phyloP scores from a whole-genome alignment of 768 basidiomycete genomes.

The Daedaleopsis nitida region DNA sequence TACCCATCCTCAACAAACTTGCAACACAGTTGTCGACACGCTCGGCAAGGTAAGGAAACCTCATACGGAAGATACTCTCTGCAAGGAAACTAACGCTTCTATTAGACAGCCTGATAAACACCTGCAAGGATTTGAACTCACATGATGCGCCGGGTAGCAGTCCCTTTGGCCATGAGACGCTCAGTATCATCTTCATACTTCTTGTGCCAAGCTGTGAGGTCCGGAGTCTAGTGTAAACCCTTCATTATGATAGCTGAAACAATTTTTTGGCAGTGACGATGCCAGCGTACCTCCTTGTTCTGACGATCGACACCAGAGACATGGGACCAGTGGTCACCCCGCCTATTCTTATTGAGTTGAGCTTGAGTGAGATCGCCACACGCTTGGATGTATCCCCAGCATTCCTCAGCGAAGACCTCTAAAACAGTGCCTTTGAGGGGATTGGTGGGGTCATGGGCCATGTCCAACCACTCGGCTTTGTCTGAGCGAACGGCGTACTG shows the following conservation, averaged over 20 bases:
- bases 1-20: no score
- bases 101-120: no score
- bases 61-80: not conserved
- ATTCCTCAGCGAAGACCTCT: not conserved
- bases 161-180: not conserved
- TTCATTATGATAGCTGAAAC: no score
- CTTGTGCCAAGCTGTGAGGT: not conserved
- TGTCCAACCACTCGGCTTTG: no score
- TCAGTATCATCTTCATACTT: not conserved
- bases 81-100: no score
- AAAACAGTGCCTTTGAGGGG: no score
- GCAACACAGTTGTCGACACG: not conserved
- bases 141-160: not conserved
- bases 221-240: not conserved
- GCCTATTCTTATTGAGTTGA: not conserved
- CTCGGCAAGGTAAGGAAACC: not conserved
- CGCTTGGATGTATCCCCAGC: not conserved
- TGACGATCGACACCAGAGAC: not conserved
- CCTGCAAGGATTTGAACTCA: no score
- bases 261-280: no score
- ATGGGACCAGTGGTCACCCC: not conserved
- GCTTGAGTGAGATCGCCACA: not conserved
- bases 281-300: not conserved
- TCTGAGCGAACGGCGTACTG: slow-evolving; percentile 17
- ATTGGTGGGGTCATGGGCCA: no score